Percentiles rank a stretch among this genome's conserved stretches.
Conservation (phyloP, 2,329 filamentous ascomycete species). For the Penicillium sp. region DNA sequence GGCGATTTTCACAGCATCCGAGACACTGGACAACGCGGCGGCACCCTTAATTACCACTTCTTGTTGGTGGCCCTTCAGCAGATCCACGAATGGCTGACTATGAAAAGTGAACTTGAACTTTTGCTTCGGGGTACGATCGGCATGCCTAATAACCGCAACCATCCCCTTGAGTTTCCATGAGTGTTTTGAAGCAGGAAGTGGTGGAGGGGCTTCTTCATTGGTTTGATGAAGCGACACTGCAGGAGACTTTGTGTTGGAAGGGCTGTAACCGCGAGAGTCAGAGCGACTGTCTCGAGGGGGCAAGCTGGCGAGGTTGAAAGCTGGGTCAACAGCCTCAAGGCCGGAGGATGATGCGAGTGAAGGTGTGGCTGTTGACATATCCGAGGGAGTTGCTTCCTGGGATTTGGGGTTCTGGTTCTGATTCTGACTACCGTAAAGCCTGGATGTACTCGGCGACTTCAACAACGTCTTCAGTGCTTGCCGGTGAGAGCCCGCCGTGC, state of each 20-base stretch:
- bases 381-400: slow-evolving; percentile 50
- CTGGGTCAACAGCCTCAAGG: slow-evolving; percentile 34
- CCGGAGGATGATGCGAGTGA: slow-evolving; percentile 40
- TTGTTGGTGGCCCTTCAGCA: slow-evolving; percentile 93
- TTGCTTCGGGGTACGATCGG: slow-evolving; percentile 96
- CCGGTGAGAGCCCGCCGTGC: slow-evolving; percentile 48
- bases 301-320: slow-evolving; percentile 17
- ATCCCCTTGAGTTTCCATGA: slow-evolving; percentile 99
- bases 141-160: slow-evolving; percentile 93
- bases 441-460: slow-evolving; percentile 68
- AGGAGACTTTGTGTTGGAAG: slow-evolving; percentile 32
- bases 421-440: slow-evolving; percentile 55
- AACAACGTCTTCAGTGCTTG: slow-evolving; percentile 62
- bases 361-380: slow-evolving; percentile 37
- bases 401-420: slow-evolving; percentile 49
- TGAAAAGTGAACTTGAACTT: slow-evolving; percentile 99
- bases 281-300: slow-evolving; percentile 28
- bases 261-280: slow-evolving; percentile 25
- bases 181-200: slow-evolving; percentile 75
- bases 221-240: slow-evolving; percentile 29
- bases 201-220: slow-evolving; percentile 43
- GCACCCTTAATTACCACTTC: slow-evolving; percentile 94
- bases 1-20: slow-evolving; percentile 82
- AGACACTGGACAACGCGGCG: slow-evolving; percentile 83
- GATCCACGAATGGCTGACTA: slow-evolving; percentile 90